A percentile compares a stretch with the other conserved stretches of the same genome.
Evolutionary conservation across 2,329 filamentous ascomycete genomes (phyloP).

Genomic region (Penicillium sp.): DNA sequence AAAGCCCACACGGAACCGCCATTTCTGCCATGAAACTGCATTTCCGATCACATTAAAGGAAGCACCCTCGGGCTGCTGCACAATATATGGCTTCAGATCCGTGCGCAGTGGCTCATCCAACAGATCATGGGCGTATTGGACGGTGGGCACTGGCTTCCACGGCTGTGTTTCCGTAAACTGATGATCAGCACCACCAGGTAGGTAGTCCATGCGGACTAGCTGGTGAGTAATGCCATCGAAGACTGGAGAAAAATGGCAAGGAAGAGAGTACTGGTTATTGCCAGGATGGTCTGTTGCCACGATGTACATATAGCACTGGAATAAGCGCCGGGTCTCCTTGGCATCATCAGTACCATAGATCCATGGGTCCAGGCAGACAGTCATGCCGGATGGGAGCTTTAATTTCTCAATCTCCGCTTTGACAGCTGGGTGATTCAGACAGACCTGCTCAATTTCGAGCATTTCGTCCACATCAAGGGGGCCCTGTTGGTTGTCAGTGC

Average conservation of each 20-base stretch:
- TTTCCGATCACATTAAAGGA: conserved; percentile 61
- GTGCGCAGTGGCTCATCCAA: conserved; percentile 65
- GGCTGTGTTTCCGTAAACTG: conserved; percentile 57
- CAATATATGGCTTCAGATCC: conserved; percentile 64
- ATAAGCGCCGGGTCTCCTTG: conserved; percentile 40
- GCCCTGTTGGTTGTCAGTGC: conserved; percentile 42
- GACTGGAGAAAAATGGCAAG: conserved; percentile 39
- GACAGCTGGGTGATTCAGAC: conserved; percentile 57
- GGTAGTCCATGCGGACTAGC: conserved; percentile 67
- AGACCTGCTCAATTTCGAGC: conserved; percentile 57
- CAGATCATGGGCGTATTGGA: conserved; percentile 62
- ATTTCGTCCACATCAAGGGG: conserved; percentile 62
- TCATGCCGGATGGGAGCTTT: conserved; percentile 57
- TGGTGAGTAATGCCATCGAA: conserved; percentile 63
- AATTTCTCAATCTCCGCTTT: conserved; percentile 61
- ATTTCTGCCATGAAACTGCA: conserved; percentile 66
- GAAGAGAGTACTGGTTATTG: conserved; percentile 39
- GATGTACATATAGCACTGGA: conserved; percentile 45
- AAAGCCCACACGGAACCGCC: conserved; percentile 62
- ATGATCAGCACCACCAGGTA: conserved; percentile 66
- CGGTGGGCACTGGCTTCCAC: conserved; percentile 56
- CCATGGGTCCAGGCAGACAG: conserved; percentile 64
- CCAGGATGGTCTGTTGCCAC: conserved; percentile 36
- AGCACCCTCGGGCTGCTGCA: conserved; percentile 65
- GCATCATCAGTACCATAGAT: conserved; percentile 60